Evolutionary conservation across 768 basidiomycete species (phyloP), one percentile per base, ranked within the genome.

Genomic region (Sporobolomyces phaffii): DNA sequence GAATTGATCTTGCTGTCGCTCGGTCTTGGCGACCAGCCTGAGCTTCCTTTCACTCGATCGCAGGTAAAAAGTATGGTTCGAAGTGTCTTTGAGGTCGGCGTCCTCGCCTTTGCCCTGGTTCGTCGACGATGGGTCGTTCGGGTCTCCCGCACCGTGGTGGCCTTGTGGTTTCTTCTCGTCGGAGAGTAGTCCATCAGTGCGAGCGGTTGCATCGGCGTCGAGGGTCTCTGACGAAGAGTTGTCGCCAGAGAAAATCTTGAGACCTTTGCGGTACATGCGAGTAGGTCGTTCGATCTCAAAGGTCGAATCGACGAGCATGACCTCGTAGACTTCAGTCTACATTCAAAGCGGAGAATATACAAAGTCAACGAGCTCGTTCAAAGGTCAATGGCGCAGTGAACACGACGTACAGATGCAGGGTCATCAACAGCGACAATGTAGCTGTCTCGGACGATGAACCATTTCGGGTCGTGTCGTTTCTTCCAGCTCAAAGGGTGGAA

Each of bases 1-100:
- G 84, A 91, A 98, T 77, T 99, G 94, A 62, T 90, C 80, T 91
- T 97, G 96, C 81, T 96, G 91, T 24, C 94, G 84, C 88, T 96
- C 90, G 75, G 87, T 94, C 75, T 85, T 86, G 11, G 96, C 91
- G 64, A 84, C 85, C 18, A 97, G 76, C 77, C 93, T 92, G 70
- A 98, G 78, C 60, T 84, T 83, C 82, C 88, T 86, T 78, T 99
- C 94, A 11, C 90, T 87, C 75, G 96, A 97, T 68, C 86, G 82
- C 64, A 99, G 84, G 74, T 89, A 96, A 78, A 98, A 98, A 2
- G 90, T 94, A 78, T 98, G 94, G 72, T 89, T 90, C 44, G 88
- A 90, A 8, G 91, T 87, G 63, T 89, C 86, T 41, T 81, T 80
- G 1, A 78, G 73, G 59, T 78, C 77, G 77, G 80, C 82, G 73